Percentiles rank a stretch among this genome's conserved stretches.
Evolutionary conservation across 2,329 filamentous ascomycete genomes (phyloP).

Genomic region (Colletotrichum viniferum): DNA sequence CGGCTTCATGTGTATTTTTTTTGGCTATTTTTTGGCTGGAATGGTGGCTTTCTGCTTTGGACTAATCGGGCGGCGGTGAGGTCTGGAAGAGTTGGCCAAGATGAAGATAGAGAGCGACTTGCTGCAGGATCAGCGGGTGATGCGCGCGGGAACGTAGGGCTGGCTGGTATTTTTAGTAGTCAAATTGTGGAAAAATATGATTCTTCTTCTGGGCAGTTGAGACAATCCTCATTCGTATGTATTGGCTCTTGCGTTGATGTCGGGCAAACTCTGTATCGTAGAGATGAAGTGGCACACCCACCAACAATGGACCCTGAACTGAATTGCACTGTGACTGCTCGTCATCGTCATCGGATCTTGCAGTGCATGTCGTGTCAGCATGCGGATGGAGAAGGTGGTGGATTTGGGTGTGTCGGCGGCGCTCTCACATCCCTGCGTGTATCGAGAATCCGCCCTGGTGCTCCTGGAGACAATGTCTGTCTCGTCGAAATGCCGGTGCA

Average conservation of each 20-base stretch:
- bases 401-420: background rate
- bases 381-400: background rate
- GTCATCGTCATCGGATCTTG: background rate
- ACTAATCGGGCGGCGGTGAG: background rate
- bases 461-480: background rate
- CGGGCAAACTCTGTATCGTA: background rate
- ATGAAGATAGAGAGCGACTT: background rate
- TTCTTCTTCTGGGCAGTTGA: background rate
- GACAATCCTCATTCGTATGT: background rate
- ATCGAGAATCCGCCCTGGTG: background rate
- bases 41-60: background rate
- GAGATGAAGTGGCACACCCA: background rate
- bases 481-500: background rate
- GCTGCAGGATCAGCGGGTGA: slow-evolving; percentile 1
- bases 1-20: background rate
- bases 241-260: background rate
- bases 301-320: background rate
- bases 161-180: background rate
- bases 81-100: background rate
- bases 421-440: background rate
- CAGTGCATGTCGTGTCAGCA: background rate
- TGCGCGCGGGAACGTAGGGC: background rate
- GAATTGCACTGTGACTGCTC: background rate
- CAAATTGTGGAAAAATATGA: background rate
- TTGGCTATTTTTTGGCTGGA: background rate